A percentile compares a stretch with the other conserved stretches of the same genome.
phyloP scores from a whole-genome alignment of 257 asterid species.

The Ajuga chamaepitys region DNA sequence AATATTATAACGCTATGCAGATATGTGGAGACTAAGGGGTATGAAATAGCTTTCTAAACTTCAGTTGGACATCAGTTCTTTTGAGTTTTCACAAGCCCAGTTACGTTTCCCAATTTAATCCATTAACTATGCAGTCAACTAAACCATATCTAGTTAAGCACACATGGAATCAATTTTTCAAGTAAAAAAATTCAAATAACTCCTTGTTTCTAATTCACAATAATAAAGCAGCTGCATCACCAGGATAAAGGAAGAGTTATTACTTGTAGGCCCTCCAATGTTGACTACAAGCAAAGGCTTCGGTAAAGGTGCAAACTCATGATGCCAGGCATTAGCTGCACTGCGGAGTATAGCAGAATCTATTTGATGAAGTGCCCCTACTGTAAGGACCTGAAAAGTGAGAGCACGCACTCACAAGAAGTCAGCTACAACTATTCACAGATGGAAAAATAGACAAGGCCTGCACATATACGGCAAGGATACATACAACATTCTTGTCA shows the following conservation, averaged over 20 bases:
- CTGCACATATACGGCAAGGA: slow-evolving; percentile 6
- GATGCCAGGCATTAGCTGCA: slow-evolving; percentile 85
- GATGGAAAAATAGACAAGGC: not conserved
- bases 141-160: not conserved
- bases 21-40: not conserved
- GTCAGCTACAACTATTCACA: slow-evolving; percentile 9
- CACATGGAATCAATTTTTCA: not conserved
- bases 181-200: not conserved
- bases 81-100: not conserved
- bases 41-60: not conserved
- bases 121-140: not conserved
- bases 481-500: slow-evolving; percentile 63
- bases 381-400: slow-evolving; percentile 64
- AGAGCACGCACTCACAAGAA: slow-evolving; percentile 12
- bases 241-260: slow-evolving; percentile 17
- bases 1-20: not conserved
- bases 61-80: not conserved
- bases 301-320: slow-evolving; percentile 76
- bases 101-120: not conserved
- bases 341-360: slow-evolving; percentile 74
- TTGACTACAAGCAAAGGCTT: slow-evolving; percentile 88
- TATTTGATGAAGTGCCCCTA: slow-evolving; percentile 93
- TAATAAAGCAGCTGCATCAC: slow-evolving; percentile 8
- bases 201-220: not conserved
- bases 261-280: slow-evolving; percentile 96